Conservation (phyloP, 495 filamentous ascomycete species). For the Aspergillus cavernicola region DNA sequence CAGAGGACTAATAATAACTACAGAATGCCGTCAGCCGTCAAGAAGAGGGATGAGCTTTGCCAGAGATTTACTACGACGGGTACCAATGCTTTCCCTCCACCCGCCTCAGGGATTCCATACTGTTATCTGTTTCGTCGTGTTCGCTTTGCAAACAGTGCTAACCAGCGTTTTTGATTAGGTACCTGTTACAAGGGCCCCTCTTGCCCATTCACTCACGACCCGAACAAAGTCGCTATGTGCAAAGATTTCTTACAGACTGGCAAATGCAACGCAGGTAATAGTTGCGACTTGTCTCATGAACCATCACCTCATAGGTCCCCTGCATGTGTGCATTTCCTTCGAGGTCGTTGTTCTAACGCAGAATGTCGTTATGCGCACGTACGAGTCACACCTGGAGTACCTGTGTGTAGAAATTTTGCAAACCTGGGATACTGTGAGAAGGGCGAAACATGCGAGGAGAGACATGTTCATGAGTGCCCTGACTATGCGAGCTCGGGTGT, state of each 20-base stretch:
- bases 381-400: conserved; percentile 73
- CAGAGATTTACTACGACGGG: conserved; percentile 88
- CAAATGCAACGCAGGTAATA: conserved; percentile 71
- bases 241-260: conserved; percentile 78
- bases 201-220: conserved; percentile 83
- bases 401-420: conserved; percentile 81
- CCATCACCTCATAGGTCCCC: conserved; percentile 81
- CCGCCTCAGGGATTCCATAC: background rate
- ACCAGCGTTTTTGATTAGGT: conserved; percentile 52
- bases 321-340: conserved; percentile 83
- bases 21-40: conserved; percentile 47
- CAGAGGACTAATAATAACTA: conserved; percentile 24
- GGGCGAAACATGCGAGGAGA: conserved; percentile 71
- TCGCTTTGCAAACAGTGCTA: conserved; percentile 3
- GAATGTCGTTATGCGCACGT: conserved; percentile 89
- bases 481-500: conserved; percentile 88
- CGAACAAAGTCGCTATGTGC: conserved; percentile 86
- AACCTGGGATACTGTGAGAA: conserved; percentile 87
- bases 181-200: conserved; percentile 73
- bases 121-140: conserved; percentile 10
- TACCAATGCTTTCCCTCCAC: conserved; percentile 45
- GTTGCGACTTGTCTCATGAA: conserved; percentile 92
- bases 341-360: conserved; percentile 84
- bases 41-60: conserved; percentile 77
- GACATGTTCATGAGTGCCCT: conserved; percentile 87